Base-by-base conservation (phyloP, 352 stramenopile species). In the Globisporangium cylindrosporum region DNA sequence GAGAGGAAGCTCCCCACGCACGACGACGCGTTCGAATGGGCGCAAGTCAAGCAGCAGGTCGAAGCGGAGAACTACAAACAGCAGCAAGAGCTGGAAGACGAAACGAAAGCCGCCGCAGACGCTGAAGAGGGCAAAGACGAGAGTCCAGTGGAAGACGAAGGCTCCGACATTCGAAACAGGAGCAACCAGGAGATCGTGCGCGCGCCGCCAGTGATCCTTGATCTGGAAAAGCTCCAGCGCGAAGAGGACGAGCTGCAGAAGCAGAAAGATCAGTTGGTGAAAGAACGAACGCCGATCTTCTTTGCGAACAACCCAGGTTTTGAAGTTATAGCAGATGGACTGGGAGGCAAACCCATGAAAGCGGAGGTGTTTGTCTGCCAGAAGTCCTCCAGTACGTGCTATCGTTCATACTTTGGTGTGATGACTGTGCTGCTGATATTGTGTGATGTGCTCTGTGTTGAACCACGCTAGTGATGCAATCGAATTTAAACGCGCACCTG, bases 281-380 rank as follows among this genome's bases (percentile, higher is more conserved):
- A 79, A 43, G 79, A 91, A 34, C 81, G 83, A 5, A 84, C 69
- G 20, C 67, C 74, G 9, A 82, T 91, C 55, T 95, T 95, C 56
- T 90, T 89, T 69, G 75, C 81, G 66, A 88, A 89, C 62, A 95
- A 95, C 32, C 85, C 84, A 24, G 74, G 70, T 4, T 92, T 95
- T 60, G 62, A 74, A 29, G 70, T 70, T 14, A 76, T 91, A 54
- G 77, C 72, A 4, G 73, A 88, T 20, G 66, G 70, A 1, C 38
- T 58, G 48, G 60, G 75, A 48, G 64, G 70, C 22, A 49, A 83
- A 32, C 77, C 79, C 22, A 34, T 88, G 46, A 88, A 84, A 58
- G 68, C 70, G 18, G 77, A 90, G 51, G 72, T 74, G 0, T 93
- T 93, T 59, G 80, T 89, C 4, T 93, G 84, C 46, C 85, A 91